A percentile compares a stretch with the other conserved stretches of the same genome.
Evolutionary conservation across 495 filamentous ascomycete species (phyloP).

Genomic region (Penicillium taxi): DNA sequence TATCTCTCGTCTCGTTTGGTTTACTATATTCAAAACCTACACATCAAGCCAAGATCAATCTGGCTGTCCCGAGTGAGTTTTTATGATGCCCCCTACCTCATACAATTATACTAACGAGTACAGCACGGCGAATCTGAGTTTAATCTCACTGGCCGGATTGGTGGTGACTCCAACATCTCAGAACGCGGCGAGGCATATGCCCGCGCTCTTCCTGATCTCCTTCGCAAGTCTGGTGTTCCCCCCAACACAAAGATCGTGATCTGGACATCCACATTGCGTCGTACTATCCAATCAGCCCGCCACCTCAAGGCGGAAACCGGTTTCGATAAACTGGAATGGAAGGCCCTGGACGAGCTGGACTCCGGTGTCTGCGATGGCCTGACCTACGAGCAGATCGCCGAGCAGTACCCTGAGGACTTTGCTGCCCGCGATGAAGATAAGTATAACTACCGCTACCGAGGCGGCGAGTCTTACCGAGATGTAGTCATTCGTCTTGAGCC

Average conservation of each 20-base stretch:
- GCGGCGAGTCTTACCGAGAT: slow-evolving; percentile 93
- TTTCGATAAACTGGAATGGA: slow-evolving; percentile 94
- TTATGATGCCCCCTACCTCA: not conserved
- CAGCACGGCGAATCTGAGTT: slow-evolving; percentile 91
- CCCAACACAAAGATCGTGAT: slow-evolving; percentile 77
- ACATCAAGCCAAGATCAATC: slow-evolving; percentile 94
- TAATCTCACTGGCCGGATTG: slow-evolving; percentile 82
- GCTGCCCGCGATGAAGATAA: slow-evolving; percentile 92
- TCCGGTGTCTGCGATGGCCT: slow-evolving; percentile 93
- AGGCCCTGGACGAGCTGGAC: slow-evolving; percentile 94
- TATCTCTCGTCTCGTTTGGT: slow-evolving; percentile 93
- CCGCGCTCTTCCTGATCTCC: slow-evolving; percentile 66
- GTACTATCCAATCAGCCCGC: slow-evolving; percentile 85
- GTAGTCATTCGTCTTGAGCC: slow-evolving; percentile 96
- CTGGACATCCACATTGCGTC: slow-evolving; percentile 92
- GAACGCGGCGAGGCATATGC: slow-evolving; percentile 84
- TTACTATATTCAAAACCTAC: slow-evolving; percentile 96
- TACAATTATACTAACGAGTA: not conserved
- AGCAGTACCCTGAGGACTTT: slow-evolving; percentile 89
- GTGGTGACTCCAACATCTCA: slow-evolving; percentile 83
- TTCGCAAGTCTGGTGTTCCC: slow-evolving; percentile 68
- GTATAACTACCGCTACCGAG: slow-evolving; percentile 97
- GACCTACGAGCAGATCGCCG: slow-evolving; percentile 88
- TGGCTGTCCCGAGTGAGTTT: slow-evolving; percentile 87
- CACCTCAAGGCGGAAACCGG: slow-evolving; percentile 56